Evolutionary conservation across 2,329 filamentous ascomycete species (phyloP), one percentile per base, ranked within the genome.

Genomic region (Akanthomyces dipterigenus): DNA sequence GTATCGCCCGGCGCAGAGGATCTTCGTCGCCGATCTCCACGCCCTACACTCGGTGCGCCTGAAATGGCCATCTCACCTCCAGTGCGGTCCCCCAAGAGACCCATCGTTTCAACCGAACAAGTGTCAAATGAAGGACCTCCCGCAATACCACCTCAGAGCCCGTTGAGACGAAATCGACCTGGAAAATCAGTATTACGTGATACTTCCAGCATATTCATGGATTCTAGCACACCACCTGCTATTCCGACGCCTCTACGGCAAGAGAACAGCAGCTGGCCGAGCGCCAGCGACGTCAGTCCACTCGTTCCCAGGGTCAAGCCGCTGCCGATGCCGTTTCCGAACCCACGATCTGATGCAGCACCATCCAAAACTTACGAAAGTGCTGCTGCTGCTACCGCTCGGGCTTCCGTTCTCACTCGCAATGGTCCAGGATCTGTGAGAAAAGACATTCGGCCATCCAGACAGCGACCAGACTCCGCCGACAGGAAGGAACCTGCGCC

Each of bases 11-110:
- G 76, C 2, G 68, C 72, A 4, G 81, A 83, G 7, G 78, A 78
- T 48, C 65, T 84, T 31, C 76, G 82, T 12, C 76, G 80, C 65
- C 75, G 83, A 50, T 85, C 82, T 2, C 82, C 82, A 18, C 72
- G 78, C 51, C 73, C 78, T 9, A 65, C 70, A 6, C 63, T 36
- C 36, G 16, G 22, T 12, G 31, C 38, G 5, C 31, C 60, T 11
- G 28, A 16, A 12, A 3, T 34, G 20, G 20, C 24, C 14, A 38
- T 31, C 6, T 48, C 38, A n/a, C 57, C 61, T 14, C 61, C 61
- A 8, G 45, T 62, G 6, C 63, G 53, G n/a, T 64, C 64, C 14
- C 24, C 43, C 16, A 65, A 40, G 22, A 40, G 56, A 22, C 51
- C 43, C 3, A 11, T 7, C 1, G 8, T 20, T 18, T 11, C 42